Evolutionary conservation across 768 basidiomycete species (phyloP).

Genomic region (Stropharia rugosoannulata): DNA sequence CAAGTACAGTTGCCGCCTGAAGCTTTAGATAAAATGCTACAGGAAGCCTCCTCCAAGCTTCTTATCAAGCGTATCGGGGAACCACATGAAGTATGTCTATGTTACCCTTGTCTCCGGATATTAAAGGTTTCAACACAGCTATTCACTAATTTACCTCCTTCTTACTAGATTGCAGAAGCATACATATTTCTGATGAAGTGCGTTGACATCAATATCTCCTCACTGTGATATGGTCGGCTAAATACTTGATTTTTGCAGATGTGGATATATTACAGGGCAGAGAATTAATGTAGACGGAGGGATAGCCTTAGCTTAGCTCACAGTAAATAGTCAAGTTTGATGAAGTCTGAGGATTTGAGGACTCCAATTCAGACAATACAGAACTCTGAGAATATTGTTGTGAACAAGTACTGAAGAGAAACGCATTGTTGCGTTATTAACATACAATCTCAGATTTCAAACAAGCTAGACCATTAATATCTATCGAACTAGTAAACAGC

Average conservation of each 20-base stretch:
- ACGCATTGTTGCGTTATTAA: no score
- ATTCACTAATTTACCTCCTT: neutral
- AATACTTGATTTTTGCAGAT: neutral
- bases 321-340: no score
- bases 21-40: neutral
- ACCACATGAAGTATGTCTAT: neutral
- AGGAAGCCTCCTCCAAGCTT: neutral
- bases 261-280: neutral
- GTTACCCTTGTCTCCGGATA: no score
- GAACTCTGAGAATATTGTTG: no score
- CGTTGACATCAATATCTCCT: neutral
- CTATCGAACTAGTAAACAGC: no score
- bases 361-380: no score
- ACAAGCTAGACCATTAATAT: no score
- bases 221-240: neutral
- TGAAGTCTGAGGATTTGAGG: no score
- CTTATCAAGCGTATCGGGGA: slow-evolving; percentile 3
- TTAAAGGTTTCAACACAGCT: neutral
- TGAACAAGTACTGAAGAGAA: no score
- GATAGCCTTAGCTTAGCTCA: no score
- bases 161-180: neutral
- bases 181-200: slow-evolving; percentile 11
- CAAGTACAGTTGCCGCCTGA: neutral
- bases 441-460: no score
- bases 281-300: no score